Evolutionary conservation across 1,284 basidiomycete genomes (phyloP).

Genomic region (Trametes polyzona): DNA sequence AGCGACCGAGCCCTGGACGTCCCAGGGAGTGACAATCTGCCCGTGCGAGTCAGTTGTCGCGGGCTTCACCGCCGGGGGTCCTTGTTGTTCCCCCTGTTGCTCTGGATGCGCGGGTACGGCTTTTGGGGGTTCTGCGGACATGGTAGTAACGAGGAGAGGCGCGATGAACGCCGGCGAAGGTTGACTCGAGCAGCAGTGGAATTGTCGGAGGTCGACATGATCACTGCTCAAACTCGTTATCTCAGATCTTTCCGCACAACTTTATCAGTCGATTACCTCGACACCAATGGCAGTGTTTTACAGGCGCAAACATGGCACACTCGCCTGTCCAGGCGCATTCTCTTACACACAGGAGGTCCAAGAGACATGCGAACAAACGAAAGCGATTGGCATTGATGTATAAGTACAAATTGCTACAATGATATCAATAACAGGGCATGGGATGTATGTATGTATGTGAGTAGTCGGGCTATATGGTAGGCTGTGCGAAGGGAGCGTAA

Average conservation of each 20-base stretch:
- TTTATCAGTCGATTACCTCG: not conserved
- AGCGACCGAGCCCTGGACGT: constrained; percentile 92
- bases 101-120: constrained; percentile 20
- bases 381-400: constrained; percentile 21
- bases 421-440: constrained; percentile 15
- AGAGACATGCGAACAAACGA: not conserved
- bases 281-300: too few species aligned
- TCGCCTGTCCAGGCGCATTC: too few species aligned
- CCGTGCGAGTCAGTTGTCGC: constrained; percentile 47
- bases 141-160: constrained; percentile 9
- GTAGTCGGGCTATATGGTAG: constrained; percentile 23
- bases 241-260: constrained; percentile 9
- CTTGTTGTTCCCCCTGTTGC: constrained; percentile 6
- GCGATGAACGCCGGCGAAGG: constrained; percentile 1
- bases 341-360: too few species aligned
- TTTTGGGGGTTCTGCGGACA: constrained; percentile 16
- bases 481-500: constrained; percentile 19
- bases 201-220: constrained; percentile 19
- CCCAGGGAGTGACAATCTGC: constrained; percentile 97
- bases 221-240: constrained; percentile 11
- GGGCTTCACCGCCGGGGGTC: constrained; percentile 38
- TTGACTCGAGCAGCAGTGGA: constrained; percentile 18
- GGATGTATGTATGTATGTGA: constrained; percentile 29
- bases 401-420: constrained; percentile 27
- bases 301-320: too few species aligned